These are phyloP conservation scores for Beauveria asiatica DNA, from an alignment of 2,329 filamentous ascomycete genomes.

Conservation along the genomic window DNA sequence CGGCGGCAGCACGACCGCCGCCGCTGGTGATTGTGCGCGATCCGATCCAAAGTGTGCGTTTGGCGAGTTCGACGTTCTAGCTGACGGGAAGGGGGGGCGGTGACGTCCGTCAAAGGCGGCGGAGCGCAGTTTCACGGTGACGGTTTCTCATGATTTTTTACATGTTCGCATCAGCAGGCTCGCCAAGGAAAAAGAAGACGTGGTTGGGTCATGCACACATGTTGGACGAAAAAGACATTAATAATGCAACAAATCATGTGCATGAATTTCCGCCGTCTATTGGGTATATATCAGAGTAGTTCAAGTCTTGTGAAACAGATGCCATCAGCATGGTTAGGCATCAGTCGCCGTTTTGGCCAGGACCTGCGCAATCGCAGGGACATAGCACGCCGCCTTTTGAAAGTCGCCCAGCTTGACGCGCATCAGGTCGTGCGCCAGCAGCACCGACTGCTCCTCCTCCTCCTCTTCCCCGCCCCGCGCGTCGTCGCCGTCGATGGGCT, in stretches of 20 bases:
- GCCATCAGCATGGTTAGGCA: not conserved
- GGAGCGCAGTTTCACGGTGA: too few species aligned
- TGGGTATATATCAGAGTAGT: conserved; percentile 6
- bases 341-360: conserved; percentile 33
- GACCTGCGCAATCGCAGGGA: conserved; percentile 45
- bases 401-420: conserved; percentile 62
- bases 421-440: conserved; percentile 77
- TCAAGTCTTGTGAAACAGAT: not conserved
- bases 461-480: not conserved
- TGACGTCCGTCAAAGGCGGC: too few species aligned
- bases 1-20: too few species aligned
- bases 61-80: not conserved
- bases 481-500: conserved; percentile 21
- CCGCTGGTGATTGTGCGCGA: too few species aligned
- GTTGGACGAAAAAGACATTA: not conserved
- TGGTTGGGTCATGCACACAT: not conserved
- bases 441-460: conserved; percentile 29
- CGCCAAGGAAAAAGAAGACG: too few species aligned
- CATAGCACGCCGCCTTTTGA: conserved; percentile 53
- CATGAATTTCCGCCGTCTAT: not conserved
- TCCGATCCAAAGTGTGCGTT: not conserved
- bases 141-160: too few species aligned
- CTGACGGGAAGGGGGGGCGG: too few species aligned
- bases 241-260: too few species aligned
- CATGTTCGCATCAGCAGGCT: not conserved